Conservation (phyloP, 2,329 filamentous ascomycete species). For the Colletotrichum eremochloae region DNA sequence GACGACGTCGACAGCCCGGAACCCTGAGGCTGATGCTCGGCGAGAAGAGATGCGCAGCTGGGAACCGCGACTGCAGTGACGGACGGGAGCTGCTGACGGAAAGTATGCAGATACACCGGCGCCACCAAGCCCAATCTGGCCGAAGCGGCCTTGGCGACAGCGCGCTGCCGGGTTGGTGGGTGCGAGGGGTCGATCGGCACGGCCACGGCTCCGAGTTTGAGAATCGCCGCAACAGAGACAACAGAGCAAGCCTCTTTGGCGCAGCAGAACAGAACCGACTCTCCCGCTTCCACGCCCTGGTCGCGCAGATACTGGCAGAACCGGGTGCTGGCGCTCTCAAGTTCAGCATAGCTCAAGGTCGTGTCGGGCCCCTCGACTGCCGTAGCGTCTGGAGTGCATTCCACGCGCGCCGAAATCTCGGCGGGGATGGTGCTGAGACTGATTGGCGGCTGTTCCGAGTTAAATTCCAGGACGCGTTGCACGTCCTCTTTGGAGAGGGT, state of each 20-base stretch:
- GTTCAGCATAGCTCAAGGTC: constrained; percentile 3
- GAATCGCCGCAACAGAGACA: constrained; percentile 38
- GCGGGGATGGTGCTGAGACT: too few species aligned
- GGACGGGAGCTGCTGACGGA: neutral
- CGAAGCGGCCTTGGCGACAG: neutral
- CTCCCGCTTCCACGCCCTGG: neutral
- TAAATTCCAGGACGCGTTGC: too few species aligned
- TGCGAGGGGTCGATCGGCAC: constrained; percentile 33
- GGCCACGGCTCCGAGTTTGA: constrained; percentile 38
- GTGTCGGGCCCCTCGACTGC: too few species aligned
- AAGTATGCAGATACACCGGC: neutral
- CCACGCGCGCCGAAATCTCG: too few species aligned
- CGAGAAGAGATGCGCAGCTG: too few species aligned
- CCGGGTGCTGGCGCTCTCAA: neutral
- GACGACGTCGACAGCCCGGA: too few species aligned
- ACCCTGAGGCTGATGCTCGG: too few species aligned
- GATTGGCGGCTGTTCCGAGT: too few species aligned
- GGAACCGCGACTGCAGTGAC: neutral
- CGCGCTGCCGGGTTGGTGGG: neutral
- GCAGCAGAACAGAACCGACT: constrained; percentile 37
- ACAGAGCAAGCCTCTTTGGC: constrained; percentile 38
- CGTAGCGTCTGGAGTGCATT: too few species aligned
- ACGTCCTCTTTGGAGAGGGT: too few species aligned
- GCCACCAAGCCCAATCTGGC: neutral
- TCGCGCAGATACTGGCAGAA: neutral